These are phyloP conservation scores for Protoeuglena noctilucae DNA, from an alignment of 139 green algal species.

Conservation along the genomic window DNA sequence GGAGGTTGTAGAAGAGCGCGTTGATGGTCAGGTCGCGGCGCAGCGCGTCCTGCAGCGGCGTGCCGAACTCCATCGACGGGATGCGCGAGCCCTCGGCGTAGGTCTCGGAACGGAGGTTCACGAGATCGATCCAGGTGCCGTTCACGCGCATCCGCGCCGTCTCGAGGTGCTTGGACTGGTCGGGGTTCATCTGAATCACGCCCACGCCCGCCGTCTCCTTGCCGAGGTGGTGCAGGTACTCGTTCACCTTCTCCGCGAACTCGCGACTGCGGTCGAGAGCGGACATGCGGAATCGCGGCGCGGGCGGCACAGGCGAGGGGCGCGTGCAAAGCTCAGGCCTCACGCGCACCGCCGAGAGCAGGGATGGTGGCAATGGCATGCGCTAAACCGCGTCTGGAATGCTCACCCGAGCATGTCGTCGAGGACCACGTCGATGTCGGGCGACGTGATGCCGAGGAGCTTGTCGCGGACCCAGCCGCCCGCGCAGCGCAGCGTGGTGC, in stretches of 20 bases:
- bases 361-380: neutral
- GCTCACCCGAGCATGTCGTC: constrained; percentile 78
- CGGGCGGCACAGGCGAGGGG: neutral
- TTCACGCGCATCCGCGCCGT: constrained; percentile 62
- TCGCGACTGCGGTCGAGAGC: too few species aligned
- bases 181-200: constrained; percentile 87
- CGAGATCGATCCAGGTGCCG: constrained; percentile 75
- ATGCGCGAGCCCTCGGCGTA: constrained; percentile 77
- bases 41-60: constrained; percentile 47
- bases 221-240: constrained; percentile 13
- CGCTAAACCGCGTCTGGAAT: too few species aligned
- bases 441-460: constrained; percentile 56
- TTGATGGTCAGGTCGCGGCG: constrained; percentile 94
- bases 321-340: neutral
- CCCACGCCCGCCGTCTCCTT: constrained; percentile 36
- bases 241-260: constrained; percentile 63
- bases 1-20: constrained; percentile 95
- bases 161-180: constrained; percentile 97
- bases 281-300: too few species aligned
- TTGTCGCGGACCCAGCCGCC: constrained; percentile 97
- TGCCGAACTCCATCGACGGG: constrained; percentile 78
- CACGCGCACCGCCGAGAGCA: neutral
- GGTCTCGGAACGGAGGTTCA: constrained; percentile 87
- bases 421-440: constrained; percentile 89
- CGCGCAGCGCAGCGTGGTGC: constrained; percentile 63